Percentiles rank a stretch among this genome's conserved stretches.
Evolutionary conservation across 2,329 filamentous ascomycete genomes (phyloP).

Genomic region (Trichoderma sp.): DNA sequence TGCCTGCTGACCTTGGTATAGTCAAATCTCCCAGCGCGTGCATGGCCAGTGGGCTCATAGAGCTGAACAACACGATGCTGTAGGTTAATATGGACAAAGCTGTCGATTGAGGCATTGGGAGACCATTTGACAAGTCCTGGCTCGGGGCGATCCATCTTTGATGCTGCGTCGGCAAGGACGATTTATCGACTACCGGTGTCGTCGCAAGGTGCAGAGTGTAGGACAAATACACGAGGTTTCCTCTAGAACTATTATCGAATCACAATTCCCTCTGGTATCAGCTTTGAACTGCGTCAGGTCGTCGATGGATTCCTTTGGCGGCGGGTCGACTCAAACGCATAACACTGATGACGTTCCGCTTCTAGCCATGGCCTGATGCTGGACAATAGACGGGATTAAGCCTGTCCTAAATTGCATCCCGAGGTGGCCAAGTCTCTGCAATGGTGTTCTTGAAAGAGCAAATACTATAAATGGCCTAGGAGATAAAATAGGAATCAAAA

Average conservation of each 20-base stretch:
- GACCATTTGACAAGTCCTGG: conserved; percentile 68
- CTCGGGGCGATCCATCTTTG: conserved; percentile 58
- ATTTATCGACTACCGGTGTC: neutral
- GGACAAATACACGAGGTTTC: neutral
- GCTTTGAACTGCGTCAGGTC: neutral
- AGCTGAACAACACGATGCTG: conserved; percentile 64
- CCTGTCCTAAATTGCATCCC: neutral
- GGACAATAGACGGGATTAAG: neutral
- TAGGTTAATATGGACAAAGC: conserved; percentile 66
- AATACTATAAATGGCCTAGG: neutral
- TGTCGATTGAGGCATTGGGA: conserved; percentile 57
- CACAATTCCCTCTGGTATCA: neutral
- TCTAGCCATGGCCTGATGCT: conserved; percentile 4
- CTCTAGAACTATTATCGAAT: neutral
- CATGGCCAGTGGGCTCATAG: conserved; percentile 62
- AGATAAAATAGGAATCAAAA: neutral
- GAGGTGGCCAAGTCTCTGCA: neutral
- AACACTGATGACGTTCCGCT: neutral
- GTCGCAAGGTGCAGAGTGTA: neutral
- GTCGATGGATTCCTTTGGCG: neutral
- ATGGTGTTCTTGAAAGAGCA: neutral
- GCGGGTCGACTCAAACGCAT: neutral
- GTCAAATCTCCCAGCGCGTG: conserved; percentile 58
- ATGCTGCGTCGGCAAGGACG: neutral
- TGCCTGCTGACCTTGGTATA: conserved; percentile 59